These are phyloP conservation scores for Tuber brumale DNA, from an alignment of 495 filamentous ascomycete genomes.

Conservation along the genomic window DNA sequence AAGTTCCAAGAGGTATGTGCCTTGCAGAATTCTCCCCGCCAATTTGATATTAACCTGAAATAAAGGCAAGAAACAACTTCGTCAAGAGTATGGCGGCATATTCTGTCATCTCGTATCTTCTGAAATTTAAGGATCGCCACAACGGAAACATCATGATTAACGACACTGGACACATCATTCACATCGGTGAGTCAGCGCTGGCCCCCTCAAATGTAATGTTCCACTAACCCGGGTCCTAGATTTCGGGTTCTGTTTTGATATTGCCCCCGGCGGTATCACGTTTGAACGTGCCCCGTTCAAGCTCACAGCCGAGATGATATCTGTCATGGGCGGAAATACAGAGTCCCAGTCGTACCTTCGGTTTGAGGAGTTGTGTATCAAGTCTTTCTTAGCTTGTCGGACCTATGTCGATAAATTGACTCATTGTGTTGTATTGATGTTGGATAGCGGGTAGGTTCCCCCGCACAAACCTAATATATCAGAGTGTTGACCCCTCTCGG, in stretches of 20 bases:
- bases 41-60: neutral
- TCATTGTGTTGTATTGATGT: conserved; percentile 87
- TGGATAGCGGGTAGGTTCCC: conserved; percentile 64
- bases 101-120: conserved; percentile 87
- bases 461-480: neutral
- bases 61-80: conserved; percentile 76
- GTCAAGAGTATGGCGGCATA: conserved; percentile 99
- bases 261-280: conserved; percentile 89
- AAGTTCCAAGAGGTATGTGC: conserved; percentile 65
- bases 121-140: conserved; percentile 98
- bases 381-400: conserved; percentile 87
- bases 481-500: conserved; percentile 11
- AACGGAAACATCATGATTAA: conserved; percentile 99
- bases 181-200: conserved; percentile 52
- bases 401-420: conserved; percentile 77
- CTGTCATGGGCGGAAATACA: conserved; percentile 87
- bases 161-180: conserved; percentile 91
- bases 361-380: conserved; percentile 94
- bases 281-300: conserved; percentile 99
- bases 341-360: conserved; percentile 83
- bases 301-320: conserved; percentile 91
- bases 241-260: conserved; percentile 99
- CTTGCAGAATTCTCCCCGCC: neutral
- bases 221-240: conserved; percentile 47
- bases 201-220: neutral